Percentiles rank a stretch among this genome's conserved stretches.
phyloP scores from a whole-genome alignment of 768 basidiomycete species.

The Lepiota brunneoincarnata region DNA sequence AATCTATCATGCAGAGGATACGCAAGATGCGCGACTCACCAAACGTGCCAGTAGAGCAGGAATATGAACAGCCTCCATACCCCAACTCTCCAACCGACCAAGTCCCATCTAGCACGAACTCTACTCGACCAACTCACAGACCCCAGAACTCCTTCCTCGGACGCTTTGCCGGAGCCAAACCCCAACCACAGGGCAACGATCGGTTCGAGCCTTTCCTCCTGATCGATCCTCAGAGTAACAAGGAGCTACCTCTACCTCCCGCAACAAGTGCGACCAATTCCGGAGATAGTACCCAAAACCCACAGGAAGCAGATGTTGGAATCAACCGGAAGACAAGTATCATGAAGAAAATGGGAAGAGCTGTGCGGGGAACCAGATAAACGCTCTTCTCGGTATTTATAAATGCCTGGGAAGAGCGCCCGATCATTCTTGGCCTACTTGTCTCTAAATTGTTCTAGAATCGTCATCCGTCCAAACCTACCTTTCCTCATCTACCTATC shows the following conservation, averaged over 20 bases:
- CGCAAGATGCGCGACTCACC: conserved; percentile 86
- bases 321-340: conserved; percentile 75
- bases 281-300: conserved; percentile 42
- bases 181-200: conserved; percentile 26
- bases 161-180: conserved; percentile 46
- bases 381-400: conserved; percentile 1
- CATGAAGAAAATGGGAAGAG: conserved; percentile 77
- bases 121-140: conserved; percentile 62
- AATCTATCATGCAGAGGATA: conserved; percentile 85
- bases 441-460: background rate
- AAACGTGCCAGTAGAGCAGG: conserved; percentile 67
- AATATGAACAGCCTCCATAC: conserved; percentile 43
- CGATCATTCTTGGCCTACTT: conserved; percentile 1
- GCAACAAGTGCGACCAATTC: conserved; percentile 38
- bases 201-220: conserved; percentile 62
- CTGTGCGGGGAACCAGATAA: conserved; percentile 55
- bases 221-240: conserved; percentile 47
- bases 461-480: no score
- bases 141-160: conserved; percentile 77
- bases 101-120: conserved; percentile 20
- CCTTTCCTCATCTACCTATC: background rate
- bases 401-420: background rate
- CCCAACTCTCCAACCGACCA: conserved; percentile 42
- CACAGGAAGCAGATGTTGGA: conserved; percentile 28
- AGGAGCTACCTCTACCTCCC: conserved; percentile 58